Evolutionary conservation across 2,329 filamentous ascomycete species (phyloP).

Genomic region (Alternaria sp.): DNA sequence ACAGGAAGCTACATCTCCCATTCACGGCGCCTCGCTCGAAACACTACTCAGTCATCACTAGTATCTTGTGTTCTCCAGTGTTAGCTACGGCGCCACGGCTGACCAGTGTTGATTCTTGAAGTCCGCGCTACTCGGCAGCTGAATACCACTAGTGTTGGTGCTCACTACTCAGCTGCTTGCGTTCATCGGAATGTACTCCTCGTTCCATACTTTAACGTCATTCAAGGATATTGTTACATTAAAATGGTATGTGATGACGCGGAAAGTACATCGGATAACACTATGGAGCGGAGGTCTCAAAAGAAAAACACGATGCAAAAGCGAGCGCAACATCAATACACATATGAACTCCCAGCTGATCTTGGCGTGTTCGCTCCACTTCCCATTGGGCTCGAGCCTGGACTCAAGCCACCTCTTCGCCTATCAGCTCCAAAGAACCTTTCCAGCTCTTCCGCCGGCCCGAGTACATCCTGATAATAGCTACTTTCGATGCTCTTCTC

Average conservation of each 20-base stretch:
- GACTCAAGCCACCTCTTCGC: constrained; percentile 12
- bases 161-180: not conserved
- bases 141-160: not conserved
- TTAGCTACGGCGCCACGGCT: not conserved
- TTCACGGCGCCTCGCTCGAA: not conserved
- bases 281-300: not conserved
- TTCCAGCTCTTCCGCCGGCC: constrained; percentile 28
- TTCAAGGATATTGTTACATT: not conserved
- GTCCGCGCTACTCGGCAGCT: not conserved
- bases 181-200: not conserved
- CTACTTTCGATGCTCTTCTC: constrained; percentile 24
- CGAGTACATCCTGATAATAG: constrained; percentile 31
- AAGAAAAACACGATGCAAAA: not conserved
- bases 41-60: not conserved
- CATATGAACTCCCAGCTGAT: not conserved
- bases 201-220: not conserved
- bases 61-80: not conserved
- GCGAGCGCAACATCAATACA: not conserved
- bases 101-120: not conserved
- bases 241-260: not conserved
- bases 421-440: constrained; percentile 14
- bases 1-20: not conserved
- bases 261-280: not conserved
- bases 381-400: constrained; percentile 8
- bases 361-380: constrained; percentile 11